Conservation (phyloP, 2,329 filamentous ascomycete species). For the Penicillium crustosum region DNA sequence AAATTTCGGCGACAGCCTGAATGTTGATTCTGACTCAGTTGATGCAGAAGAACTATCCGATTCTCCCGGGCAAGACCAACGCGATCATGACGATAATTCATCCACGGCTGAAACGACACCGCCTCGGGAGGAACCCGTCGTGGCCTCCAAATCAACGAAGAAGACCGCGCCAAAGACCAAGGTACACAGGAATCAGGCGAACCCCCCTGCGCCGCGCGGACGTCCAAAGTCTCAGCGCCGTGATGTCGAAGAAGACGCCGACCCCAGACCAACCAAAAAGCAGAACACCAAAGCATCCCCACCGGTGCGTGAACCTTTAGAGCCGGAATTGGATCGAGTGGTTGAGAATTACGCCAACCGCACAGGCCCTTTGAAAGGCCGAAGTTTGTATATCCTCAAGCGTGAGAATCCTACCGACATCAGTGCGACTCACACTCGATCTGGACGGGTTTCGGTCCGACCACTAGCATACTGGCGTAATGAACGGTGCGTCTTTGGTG, state of each 20-base stretch:
- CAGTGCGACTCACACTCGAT: constrained; percentile 65
- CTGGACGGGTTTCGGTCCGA: constrained; percentile 72
- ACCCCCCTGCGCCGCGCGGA: constrained; percentile 32
- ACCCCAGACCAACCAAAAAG: constrained; percentile 35
- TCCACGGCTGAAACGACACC: constrained; percentile 14
- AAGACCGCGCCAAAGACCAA: constrained; percentile 20
- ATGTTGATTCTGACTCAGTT: constrained; percentile 17
- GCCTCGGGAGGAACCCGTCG: constrained; percentile 14
- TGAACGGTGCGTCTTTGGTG: constrained; percentile 71
- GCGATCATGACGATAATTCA: constrained; percentile 20
- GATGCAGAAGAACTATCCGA: constrained; percentile 17
- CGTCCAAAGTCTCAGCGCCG: constrained; percentile 31
- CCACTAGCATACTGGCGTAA: constrained; percentile 86
- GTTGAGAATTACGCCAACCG: constrained; percentile 47
- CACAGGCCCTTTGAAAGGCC: constrained; percentile 48
- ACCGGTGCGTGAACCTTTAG: constrained; percentile 28
- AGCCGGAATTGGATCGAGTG: constrained; percentile 43
- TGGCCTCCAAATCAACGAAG: constrained; percentile 22
- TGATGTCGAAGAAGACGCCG: constrained; percentile 20
- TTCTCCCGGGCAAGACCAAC: constrained; percentile 15
- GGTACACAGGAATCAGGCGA: constrained; percentile 19
- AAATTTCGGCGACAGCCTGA: constrained; percentile 29
- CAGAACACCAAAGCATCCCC: constrained; percentile 26
- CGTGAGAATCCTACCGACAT: constrained; percentile 54
- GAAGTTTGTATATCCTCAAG: constrained; percentile 52